A percentile compares a stretch with the other conserved stretches of the same genome.
These are phyloP conservation scores for Flaveria sonorensis DNA, from an alignment of 129 eudicot genomes.

Conservation along the genomic window DNA sequence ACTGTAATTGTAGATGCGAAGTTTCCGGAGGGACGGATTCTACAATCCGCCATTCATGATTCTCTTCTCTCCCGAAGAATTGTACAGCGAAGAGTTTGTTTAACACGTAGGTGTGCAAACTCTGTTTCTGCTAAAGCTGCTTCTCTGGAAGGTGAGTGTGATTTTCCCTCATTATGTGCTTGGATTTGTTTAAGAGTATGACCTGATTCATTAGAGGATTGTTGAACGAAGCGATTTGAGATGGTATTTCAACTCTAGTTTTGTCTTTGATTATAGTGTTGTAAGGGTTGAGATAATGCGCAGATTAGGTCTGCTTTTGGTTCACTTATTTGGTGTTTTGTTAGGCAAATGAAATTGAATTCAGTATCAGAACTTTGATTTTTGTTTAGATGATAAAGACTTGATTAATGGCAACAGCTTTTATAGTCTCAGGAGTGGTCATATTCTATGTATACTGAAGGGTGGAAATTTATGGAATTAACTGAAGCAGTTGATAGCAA, in stretches of 20 bases:
- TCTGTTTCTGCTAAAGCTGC: conserved; percentile 54
- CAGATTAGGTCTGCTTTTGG: neutral
- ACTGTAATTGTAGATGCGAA: conserved; percentile 6
- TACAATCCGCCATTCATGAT: conserved; percentile 24
- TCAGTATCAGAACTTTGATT: conserved; percentile 13
- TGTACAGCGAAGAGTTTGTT: conserved; percentile 32
- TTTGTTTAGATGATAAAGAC: neutral
- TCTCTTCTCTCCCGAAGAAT: conserved; percentile 40
- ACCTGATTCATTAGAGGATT: neutral
- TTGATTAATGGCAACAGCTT: too few species aligned
- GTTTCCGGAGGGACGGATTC: conserved; percentile 31
- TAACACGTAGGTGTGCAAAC: conserved; percentile 29
- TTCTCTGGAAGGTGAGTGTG: conserved; percentile 65
- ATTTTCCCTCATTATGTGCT: conserved; percentile 10
- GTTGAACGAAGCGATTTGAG: conserved; percentile 3
- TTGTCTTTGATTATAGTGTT: neutral
- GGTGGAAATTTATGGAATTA: too few species aligned
- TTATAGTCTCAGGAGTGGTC: too few species aligned
- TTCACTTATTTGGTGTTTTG: conserved; percentile 12
- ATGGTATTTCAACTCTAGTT: neutral
- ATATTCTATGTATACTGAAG: too few species aligned
- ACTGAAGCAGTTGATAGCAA: too few species aligned
- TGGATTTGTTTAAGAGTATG: neutral
- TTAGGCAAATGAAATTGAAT: conserved; percentile 16
- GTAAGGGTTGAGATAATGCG: neutral